Conservation (phyloP, 2,329 filamentous ascomycete genomes). For the Furcasterigmium sp. region DNA sequence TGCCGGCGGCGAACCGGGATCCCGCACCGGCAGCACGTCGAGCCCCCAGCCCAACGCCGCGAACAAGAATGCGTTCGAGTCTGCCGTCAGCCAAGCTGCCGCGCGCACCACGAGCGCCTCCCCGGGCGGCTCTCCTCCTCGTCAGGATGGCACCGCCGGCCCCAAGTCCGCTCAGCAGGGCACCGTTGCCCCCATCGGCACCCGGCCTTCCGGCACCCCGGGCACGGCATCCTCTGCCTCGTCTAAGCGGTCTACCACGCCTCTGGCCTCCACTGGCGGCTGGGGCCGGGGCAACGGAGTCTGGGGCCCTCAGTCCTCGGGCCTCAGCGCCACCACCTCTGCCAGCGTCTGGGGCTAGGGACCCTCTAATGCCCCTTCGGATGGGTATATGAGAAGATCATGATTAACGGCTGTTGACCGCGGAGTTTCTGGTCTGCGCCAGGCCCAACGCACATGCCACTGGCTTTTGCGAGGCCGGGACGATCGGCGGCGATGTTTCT, state of each 20-base stretch:
- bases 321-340: slow-evolving; percentile 65
- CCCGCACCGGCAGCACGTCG: slow-evolving; percentile 76
- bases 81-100: slow-evolving; percentile 61
- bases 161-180: slow-evolving; percentile 49
- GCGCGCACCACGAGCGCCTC: slow-evolving; percentile 83
- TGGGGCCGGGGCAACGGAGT: slow-evolving; percentile 80
- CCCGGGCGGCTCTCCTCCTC: slow-evolving; percentile 72
- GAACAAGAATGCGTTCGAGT: slow-evolving; percentile 59
- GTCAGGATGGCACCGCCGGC: slow-evolving; percentile 51
- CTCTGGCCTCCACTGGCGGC: slow-evolving; percentile 78
- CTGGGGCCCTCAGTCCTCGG: slow-evolving; percentile 73
- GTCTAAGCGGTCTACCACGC: slow-evolving; percentile 79
- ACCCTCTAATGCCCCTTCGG: not conserved
- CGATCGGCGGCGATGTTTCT: not conserved
- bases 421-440: too few relatives aligned
- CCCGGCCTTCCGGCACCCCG: slow-evolving; percentile 66
- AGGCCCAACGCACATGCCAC: not conserved
- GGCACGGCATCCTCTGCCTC: slow-evolving; percentile 38
- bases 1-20: slow-evolving; percentile 50
- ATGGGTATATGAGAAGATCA: too few relatives aligned
- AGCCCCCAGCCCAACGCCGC: slow-evolving; percentile 69
- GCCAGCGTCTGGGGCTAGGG: slow-evolving; percentile 87
- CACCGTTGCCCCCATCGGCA: slow-evolving; percentile 88
- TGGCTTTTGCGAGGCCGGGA: not conserved
- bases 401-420: too few relatives aligned